A percentile compares a stretch with the other conserved stretches of the same genome.
Conservation (phyloP, 1,284 basidiomycete genomes). For the Cryptococcus sp. region DNA sequence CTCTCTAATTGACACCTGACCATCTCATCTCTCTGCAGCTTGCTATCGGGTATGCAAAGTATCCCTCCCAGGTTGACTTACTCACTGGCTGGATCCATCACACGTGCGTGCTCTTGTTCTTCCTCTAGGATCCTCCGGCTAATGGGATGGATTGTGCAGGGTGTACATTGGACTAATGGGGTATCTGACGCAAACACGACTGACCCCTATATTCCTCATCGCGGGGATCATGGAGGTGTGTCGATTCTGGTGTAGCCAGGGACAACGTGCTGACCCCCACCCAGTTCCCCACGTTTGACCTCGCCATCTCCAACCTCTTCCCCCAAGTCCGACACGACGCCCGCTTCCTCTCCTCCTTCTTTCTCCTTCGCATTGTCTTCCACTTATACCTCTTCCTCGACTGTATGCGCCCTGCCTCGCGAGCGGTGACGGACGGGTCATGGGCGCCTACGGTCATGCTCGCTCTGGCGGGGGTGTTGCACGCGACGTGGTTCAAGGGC, state of each 20-base stretch:
- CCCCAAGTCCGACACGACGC: constrained; percentile 55
- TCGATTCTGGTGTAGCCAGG: not conserved
- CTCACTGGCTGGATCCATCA: constrained; percentile 64
- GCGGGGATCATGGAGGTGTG: constrained; percentile 56
- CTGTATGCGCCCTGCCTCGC: constrained; percentile 42
- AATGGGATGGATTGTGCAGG: constrained; percentile 7
- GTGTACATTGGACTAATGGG: constrained; percentile 57
- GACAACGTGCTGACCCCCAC: not conserved
- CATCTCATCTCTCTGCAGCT: constrained; percentile 24
- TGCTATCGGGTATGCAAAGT: constrained; percentile 34
- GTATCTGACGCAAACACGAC: constrained; percentile 49
- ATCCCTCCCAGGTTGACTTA: constrained; percentile 52
- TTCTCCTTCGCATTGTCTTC: constrained; percentile 57
- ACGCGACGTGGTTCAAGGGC: constrained; percentile 58
- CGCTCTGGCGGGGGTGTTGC: constrained; percentile 54
- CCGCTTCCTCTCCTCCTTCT: constrained; percentile 57
- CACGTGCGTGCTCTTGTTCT: constrained; percentile 26
- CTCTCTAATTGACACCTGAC: not conserved
- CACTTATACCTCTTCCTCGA: constrained; percentile 53
- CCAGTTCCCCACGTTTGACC: constrained; percentile 59
- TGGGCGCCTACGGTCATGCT: constrained; percentile 53
- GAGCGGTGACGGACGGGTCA: constrained; percentile 39
- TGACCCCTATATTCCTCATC: constrained; percentile 56
- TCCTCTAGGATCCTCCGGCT: not conserved
- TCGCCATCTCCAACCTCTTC: constrained; percentile 55